These are phyloP conservation scores for Ophiostoma novo-ulmi DNA, from an alignment of 2,329 filamentous ascomycete genomes.

Conservation along the genomic window DNA sequence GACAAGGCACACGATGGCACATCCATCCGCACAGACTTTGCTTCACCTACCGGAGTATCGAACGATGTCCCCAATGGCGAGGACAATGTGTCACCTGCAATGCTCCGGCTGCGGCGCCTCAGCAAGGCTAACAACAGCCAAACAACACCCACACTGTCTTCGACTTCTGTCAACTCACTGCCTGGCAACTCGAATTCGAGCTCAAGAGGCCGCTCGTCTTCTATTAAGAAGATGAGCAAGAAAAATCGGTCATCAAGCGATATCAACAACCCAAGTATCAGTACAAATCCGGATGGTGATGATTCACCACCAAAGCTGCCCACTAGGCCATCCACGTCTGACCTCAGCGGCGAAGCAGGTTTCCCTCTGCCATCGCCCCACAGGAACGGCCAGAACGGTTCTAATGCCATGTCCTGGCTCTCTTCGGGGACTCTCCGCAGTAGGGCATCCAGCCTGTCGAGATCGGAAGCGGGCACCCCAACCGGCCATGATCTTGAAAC, in stretches of 20 bases:
- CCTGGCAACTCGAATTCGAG: background rate
- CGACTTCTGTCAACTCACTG: conserved; percentile 45
- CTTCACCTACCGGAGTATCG: conserved; percentile 27
- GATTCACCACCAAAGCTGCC: conserved; percentile 46
- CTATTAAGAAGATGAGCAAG: conserved; percentile 31
- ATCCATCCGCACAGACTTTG: conserved; percentile 33
- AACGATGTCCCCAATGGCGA: conserved; percentile 34
- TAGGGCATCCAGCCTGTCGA: conserved; percentile 34
- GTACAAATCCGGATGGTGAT: conserved; percentile 30
- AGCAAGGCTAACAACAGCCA: conserved; percentile 55
- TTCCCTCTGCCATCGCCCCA: conserved; percentile 46
- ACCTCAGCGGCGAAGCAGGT: background rate
- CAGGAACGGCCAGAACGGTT: conserved; percentile 41
- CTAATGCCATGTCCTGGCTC: conserved; percentile 59
- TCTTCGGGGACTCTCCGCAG: conserved; percentile 51
- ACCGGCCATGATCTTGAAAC: background rate
- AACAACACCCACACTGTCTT: conserved; percentile 30
- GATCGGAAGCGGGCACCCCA: conserved; percentile 14
- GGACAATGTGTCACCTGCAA: conserved; percentile 35
- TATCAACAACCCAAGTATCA: conserved; percentile 29
- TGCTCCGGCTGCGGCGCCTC: conserved; percentile 39
- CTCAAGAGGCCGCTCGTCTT: background rate
- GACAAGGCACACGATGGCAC: conserved; percentile 32
- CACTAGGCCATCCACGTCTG: conserved; percentile 36
- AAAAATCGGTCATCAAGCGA: conserved; percentile 39